Evolutionary conservation across 208 protist genomes (phyloP), one percentile per base, ranked within the genome.

Genomic region (Plasmodiophora brassicae): DNA sequence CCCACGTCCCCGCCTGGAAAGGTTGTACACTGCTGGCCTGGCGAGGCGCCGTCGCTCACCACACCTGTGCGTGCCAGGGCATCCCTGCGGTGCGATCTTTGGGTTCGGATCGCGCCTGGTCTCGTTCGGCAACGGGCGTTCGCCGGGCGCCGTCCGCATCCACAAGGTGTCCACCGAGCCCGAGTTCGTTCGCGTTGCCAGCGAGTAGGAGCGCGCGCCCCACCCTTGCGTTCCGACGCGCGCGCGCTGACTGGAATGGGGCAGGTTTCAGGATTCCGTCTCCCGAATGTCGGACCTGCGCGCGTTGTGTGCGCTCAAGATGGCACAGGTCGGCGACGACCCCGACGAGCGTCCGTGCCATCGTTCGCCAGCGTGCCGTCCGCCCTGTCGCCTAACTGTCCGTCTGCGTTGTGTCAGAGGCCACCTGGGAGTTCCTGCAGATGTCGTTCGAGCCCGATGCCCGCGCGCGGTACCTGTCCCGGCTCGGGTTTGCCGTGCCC

Each of bases 141-240:
- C 65, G 10, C 65, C 32, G n/a, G n/a, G 14, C 10, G 32, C 65
- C 41, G 5, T 78, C 5, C 65, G n/a, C 20, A 44, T n/a, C 65
- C 41, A 44, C 65, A 78, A 78, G 41, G 65, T 78, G 20, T 78
- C 65, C 10, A 78, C 65, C 20, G 65, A 78, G n/a, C 65, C 65
- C 20, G 65, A 78, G n/a, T 78, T 78, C n/a, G n/a, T 78, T 78
- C 65, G 65, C 10, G 5, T 78, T 5, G 65, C 65, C 14, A 78
- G 65, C 65, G 65, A 78, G 65, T 78, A 78, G 5, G 5, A 14
- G 10, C 65, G 5, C 41, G 14, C n/a, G n/a, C n/a, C n/a, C n/a
- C n/a, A n/a, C n/a, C n/a, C n/a, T n/a, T n/a, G n/a, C n/a, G n/a
- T n/a, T n/a, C n/a, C n/a, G n/a, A n/a, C n/a, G n/a, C n/a, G n/a